Conservation (phyloP, 371 early-diverging fungal species). For the Phascolomyces articulosus region DNA sequence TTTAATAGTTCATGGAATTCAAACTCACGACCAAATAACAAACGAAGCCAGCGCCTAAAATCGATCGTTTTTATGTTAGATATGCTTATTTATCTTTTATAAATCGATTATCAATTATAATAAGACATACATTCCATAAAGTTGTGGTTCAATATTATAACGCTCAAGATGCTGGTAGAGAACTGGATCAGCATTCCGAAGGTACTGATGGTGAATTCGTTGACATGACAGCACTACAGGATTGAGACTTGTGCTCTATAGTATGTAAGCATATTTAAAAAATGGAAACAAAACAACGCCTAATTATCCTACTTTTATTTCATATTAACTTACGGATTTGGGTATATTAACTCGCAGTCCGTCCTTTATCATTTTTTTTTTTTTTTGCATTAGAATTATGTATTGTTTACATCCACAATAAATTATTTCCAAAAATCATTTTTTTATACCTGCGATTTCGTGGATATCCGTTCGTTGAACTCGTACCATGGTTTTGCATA, state of each 20-base stretch:
- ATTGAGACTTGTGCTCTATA: slow-evolving; percentile 43
- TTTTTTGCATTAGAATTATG: no score
- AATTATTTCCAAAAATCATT: neutral
- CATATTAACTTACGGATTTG: neutral
- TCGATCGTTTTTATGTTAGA: neutral
- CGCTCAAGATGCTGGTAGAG: slow-evolving; percentile 71
- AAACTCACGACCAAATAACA: slow-evolving; percentile 92
- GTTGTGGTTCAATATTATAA: slow-evolving; percentile 89
- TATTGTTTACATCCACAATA: neutral
- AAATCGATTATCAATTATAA: no score
- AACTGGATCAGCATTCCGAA: slow-evolving; percentile 70
- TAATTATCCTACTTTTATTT: neutral
- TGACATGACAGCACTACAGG: slow-evolving; percentile 79
- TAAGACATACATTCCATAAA: slow-evolving; percentile 82
- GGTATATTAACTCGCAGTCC: neutral
- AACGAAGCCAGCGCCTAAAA: slow-evolving; percentile 87
- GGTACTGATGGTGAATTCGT: slow-evolving; percentile 72
- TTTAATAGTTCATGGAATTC: slow-evolving; percentile 66
- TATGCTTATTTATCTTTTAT: no score
- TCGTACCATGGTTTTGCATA: slow-evolving; percentile 86
- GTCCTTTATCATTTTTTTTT: neutral
- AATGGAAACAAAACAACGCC: slow-evolving; percentile 1
- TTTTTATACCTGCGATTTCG: slow-evolving; percentile 3
- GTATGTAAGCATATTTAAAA: neutral
- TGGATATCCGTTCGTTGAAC: slow-evolving; percentile 55